phyloP scores from a whole-genome alignment of 83 land plant species.

The Picea abies region DNA sequence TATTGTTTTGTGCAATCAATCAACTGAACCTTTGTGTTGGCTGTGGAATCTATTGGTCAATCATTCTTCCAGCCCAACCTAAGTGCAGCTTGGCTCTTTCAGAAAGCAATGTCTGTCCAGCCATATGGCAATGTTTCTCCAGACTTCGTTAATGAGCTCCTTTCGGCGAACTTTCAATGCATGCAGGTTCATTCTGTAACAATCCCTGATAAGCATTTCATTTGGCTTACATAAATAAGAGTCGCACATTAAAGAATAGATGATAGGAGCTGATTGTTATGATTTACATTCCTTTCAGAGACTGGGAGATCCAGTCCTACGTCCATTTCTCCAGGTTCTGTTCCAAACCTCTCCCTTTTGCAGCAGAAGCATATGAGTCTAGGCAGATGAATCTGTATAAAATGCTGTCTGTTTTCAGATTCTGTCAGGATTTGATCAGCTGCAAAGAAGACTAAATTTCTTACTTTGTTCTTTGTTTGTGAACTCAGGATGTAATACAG shows the following conservation, averaged over 20 bases:
- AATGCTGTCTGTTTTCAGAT: neutral
- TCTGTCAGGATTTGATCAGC: neutral
- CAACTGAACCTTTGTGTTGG: neutral
- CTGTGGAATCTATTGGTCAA: neutral
- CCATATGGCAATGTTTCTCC: conserved; percentile 49
- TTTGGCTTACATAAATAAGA: neutral
- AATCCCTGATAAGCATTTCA: conserved; percentile 1
- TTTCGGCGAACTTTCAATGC: conserved; percentile 72
- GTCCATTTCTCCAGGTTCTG: conserved; percentile 88
- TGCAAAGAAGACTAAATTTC: neutral
- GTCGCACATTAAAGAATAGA: neutral
- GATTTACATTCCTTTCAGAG: conserved; percentile 38
- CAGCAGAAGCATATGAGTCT: neutral
- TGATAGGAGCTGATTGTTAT: neutral
- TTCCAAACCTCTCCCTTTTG: conserved; percentile 2
- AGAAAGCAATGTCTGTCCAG: conserved; percentile 95
- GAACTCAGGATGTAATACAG: conserved; percentile 85
- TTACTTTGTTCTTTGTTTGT: neutral
- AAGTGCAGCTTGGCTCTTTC: conserved; percentile 95
- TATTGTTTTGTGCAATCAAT: conserved; percentile 4
- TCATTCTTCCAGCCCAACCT: conserved; percentile 81
- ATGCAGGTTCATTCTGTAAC: conserved; percentile 65
- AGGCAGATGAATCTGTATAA: neutral
- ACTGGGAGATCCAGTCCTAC: conserved; percentile 82
- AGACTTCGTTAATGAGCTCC: conserved; percentile 84